phyloP scores from a whole-genome alignment of 208 protist genomes.

The Crithidia thermophila region DNA sequence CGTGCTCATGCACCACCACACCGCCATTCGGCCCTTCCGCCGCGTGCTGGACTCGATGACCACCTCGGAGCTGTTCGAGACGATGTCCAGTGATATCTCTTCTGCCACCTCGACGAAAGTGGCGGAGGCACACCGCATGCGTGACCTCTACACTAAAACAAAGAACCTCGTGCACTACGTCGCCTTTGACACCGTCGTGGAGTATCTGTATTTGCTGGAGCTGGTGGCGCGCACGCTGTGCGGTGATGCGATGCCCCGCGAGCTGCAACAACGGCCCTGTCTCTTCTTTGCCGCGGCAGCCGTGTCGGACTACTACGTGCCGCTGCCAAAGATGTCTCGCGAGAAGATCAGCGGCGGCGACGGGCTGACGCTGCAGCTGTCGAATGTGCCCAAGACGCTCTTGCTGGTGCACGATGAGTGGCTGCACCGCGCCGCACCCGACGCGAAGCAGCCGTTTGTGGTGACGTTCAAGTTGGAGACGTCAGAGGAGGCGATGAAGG shows the following conservation, averaged over 20 bases:
- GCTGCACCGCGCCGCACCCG: constrained; percentile 38
- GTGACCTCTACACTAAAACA: constrained; percentile 37
- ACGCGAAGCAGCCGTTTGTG: constrained; percentile 37
- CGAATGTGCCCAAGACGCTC: constrained; percentile 77
- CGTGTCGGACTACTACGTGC: constrained; percentile 87
- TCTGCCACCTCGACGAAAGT: neutral
- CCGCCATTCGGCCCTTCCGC: constrained; percentile 61
- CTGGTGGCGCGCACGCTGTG: constrained; percentile 48
- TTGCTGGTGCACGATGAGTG: constrained; percentile 53
- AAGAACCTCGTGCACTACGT: constrained; percentile 49
- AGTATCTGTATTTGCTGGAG: constrained; percentile 80
- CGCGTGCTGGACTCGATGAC: constrained; percentile 49
- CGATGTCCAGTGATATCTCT: neutral
- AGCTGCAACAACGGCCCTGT: constrained; percentile 36
- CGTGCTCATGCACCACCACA: constrained; percentile 67
- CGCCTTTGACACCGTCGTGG: constrained; percentile 74
- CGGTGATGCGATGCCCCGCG: constrained; percentile 5
- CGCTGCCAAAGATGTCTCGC: constrained; percentile 43
- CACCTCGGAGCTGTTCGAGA: constrained; percentile 55
- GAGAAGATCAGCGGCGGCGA: constrained; percentile 86
- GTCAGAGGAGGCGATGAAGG: constrained; percentile 56
- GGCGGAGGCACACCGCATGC: constrained; percentile 22
- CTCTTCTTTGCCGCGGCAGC: constrained; percentile 81
- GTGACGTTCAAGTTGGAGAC: constrained; percentile 90
- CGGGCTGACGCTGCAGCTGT: constrained; percentile 63